These are phyloP conservation scores for Bipolaris bicolor DNA, from an alignment of 2,329 filamentous ascomycete genomes.

Conservation along the genomic window DNA sequence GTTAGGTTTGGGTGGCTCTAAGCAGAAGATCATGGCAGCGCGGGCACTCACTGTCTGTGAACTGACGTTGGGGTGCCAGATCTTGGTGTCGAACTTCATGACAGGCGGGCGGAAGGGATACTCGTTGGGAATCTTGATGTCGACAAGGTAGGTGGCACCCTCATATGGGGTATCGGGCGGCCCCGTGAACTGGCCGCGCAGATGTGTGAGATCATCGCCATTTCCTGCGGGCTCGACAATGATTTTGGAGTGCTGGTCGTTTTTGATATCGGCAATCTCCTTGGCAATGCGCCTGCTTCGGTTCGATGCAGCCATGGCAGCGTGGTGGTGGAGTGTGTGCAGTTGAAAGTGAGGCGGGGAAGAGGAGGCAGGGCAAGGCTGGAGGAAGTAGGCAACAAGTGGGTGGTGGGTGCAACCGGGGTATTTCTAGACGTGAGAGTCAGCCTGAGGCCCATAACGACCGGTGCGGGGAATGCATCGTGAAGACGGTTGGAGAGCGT, in stretches of 20 bases:
- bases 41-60: slow-evolving; percentile 76
- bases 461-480: slow-evolving; percentile 4
- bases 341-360: slow-evolving; percentile 1
- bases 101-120: slow-evolving; percentile 93
- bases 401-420: slow-evolving; percentile 8
- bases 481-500: slow-evolving; percentile 24
- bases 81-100: slow-evolving; percentile 90
- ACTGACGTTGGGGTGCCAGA: slow-evolving; percentile 98
- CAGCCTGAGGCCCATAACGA: slow-evolving; percentile 16
- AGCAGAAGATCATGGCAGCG: no score
- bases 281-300: slow-evolving; percentile 70
- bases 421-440: slow-evolving; percentile 13
- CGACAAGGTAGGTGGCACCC: slow-evolving; percentile 79
- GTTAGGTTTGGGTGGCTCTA: slow-evolving; percentile 26
- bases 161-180: slow-evolving; percentile 94
- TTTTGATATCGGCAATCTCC: slow-evolving; percentile 75
- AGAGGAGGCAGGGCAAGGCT: slow-evolving; percentile 10
- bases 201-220: slow-evolving; percentile 75
- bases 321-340: slow-evolving; percentile 3
- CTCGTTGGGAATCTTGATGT: slow-evolving; percentile 83
- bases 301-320: slow-evolving; percentile 60
- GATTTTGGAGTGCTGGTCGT: slow-evolving; percentile 79
- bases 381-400: slow-evolving; percentile 10
- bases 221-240: slow-evolving; percentile 67
- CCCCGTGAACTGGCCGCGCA: slow-evolving; percentile 81